phyloP scores from a whole-genome alignment of 768 basidiomycete species.

The Hygrophoropsis aurantiaca region DNA sequence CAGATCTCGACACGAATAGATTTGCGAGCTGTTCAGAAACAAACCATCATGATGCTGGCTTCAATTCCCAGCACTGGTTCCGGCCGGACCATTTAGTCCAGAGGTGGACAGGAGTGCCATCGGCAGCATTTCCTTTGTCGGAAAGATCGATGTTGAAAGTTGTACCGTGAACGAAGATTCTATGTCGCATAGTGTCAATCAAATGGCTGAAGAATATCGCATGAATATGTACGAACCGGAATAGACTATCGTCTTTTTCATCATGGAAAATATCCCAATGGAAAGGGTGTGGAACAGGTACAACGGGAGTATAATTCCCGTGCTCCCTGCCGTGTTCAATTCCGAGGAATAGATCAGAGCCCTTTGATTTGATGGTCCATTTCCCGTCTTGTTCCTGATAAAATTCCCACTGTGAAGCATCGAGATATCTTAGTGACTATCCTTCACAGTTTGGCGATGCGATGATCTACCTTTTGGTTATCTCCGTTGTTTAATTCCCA shows the following conservation, averaged over 20 bases:
- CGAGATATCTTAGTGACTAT: no score
- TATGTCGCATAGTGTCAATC: constrained; percentile 13
- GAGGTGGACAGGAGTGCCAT: constrained; percentile 45
- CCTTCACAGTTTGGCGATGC: neutral
- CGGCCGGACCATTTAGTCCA: constrained; percentile 50
- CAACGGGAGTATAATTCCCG: constrained; percentile 39
- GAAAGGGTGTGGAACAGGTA: constrained; percentile 35
- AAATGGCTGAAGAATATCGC: neutral
- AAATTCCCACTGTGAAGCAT: constrained; percentile 46
- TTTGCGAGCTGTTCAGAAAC: no score
- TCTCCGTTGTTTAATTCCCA: constrained; percentile 39
- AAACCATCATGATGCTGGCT: no score
- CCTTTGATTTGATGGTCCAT: constrained; percentile 44
- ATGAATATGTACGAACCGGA: constrained; percentile 37
- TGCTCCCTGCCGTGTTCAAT: constrained; percentile 26
- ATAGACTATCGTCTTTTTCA: constrained; percentile 31
- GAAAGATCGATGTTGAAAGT: constrained; percentile 47
- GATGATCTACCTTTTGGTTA: constrained; percentile 48
- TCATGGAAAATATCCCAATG: constrained; percentile 55
- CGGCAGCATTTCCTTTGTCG: constrained; percentile 41
- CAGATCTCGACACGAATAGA: no score
- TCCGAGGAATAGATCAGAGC: constrained; percentile 41
- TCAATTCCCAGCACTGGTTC: constrained; percentile 56
- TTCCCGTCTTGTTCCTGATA: constrained; percentile 32
- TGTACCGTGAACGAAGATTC: constrained; percentile 48